phyloP scores from a whole-genome alignment of 163 green algal genomes.

The Scenedesmus sp. region DNA sequence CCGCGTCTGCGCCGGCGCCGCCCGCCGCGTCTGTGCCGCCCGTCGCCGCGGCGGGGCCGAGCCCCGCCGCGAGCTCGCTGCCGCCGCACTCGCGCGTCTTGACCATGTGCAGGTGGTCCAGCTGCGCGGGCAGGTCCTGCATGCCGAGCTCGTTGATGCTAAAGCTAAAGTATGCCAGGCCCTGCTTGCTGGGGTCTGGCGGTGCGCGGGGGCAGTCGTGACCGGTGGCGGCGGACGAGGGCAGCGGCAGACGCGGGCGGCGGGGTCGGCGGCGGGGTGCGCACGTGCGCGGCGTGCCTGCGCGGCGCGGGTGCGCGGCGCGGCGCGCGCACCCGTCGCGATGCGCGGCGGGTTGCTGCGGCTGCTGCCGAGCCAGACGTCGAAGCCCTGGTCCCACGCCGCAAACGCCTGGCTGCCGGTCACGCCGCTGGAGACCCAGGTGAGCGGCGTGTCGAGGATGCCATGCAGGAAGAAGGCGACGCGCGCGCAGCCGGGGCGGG shows the following conservation, averaged over 20 bases:
- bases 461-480: slow-evolving; percentile 93
- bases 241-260: background rate
- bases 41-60: no score
- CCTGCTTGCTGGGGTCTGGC: slow-evolving; percentile 56
- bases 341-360: slow-evolving; percentile 83
- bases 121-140: slow-evolving; percentile 76
- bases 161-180: slow-evolving; percentile 86
- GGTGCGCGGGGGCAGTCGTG: no score
- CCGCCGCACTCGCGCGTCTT: slow-evolving; percentile 76
- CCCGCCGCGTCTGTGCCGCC: no score
- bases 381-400: slow-evolving; percentile 90
- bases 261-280: background rate
- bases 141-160: slow-evolving; percentile 91
- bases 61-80: no score
- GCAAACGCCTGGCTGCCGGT: slow-evolving; percentile 91
- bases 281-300: no score
- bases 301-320: no score
- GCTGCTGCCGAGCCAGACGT: slow-evolving; percentile 96
- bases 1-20: background rate
- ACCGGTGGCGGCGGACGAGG: background rate
- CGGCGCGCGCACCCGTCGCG: slow-evolving; percentile 56
- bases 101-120: slow-evolving; percentile 88
- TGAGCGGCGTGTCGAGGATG: slow-evolving; percentile 72
- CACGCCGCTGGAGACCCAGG: slow-evolving; percentile 69
- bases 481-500: slow-evolving; percentile 53